Evolutionary conservation across 2,329 filamentous ascomycete genomes (phyloP).

Genomic region (Clarireedia hainanense): DNA sequence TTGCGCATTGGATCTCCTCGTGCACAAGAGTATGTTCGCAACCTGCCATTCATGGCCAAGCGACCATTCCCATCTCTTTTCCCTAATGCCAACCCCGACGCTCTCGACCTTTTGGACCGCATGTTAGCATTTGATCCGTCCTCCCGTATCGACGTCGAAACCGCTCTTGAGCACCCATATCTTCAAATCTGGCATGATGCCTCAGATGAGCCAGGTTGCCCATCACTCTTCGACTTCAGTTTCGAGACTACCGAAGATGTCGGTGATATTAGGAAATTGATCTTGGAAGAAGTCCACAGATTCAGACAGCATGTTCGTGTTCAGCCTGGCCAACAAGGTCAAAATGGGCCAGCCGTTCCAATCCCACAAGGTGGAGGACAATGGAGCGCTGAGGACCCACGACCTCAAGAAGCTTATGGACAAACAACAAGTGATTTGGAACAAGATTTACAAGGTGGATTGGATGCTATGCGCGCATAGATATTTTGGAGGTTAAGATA

Average conservation of each 20-base stretch:
- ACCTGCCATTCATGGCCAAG: conserved; percentile 91
- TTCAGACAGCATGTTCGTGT: conserved; percentile 57
- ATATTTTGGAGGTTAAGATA: not conserved
- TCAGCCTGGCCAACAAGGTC: conserved; percentile 27
- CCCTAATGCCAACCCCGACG: conserved; percentile 90
- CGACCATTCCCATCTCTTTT: conserved; percentile 83
- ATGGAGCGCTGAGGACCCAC: conserved; percentile 29
- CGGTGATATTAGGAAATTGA: conserved; percentile 92
- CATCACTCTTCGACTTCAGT: conserved; percentile 92
- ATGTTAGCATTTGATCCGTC: conserved; percentile 98
- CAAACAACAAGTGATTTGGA: conserved; percentile 28
- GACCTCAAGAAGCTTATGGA: conserved; percentile 29
- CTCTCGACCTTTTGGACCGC: conserved; percentile 86
- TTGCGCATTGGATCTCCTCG: conserved; percentile 89
- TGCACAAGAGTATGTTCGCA: conserved; percentile 96
- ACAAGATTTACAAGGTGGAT: conserved; percentile 30
- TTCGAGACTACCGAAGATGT: conserved; percentile 98
- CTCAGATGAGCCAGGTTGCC: conserved; percentile 89
- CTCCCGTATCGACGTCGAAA: conserved; percentile 86
- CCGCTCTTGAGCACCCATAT: conserved; percentile 93
- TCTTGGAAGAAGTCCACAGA: conserved; percentile 82
- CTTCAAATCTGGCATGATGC: conserved; percentile 95
- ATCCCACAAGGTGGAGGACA: conserved; percentile 27
- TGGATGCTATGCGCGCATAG: conserved; percentile 28
- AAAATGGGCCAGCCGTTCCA: conserved; percentile 25